These are phyloP conservation scores for Tinospora cordifolia DNA, from an alignment of 164 flowering plant genomes.

Conservation along the genomic window DNA sequence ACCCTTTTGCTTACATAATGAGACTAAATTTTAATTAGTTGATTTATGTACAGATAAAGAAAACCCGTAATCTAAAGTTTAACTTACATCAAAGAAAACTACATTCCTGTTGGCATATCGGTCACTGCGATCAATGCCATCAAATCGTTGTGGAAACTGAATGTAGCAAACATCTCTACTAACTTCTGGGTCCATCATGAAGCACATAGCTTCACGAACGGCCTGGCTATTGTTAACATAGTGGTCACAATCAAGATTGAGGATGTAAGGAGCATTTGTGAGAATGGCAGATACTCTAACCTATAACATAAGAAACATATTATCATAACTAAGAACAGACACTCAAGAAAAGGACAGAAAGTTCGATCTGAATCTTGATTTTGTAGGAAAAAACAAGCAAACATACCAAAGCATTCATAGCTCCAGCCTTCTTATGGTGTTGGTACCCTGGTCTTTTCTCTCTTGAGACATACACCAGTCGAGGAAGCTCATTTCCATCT, in stretches of 20 bases:
- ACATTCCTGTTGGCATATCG: conserved; percentile 87
- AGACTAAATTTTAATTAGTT: background rate
- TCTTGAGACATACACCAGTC: conserved; percentile 90
- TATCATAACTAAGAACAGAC: background rate
- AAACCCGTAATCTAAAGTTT: background rate
- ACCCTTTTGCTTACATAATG: background rate
- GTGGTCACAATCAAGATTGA: conserved; percentile 94
- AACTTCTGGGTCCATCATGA: conserved; percentile 86
- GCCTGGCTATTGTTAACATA: conserved; percentile 93
- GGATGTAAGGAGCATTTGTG: conserved; percentile 89
- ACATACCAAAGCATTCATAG: conserved; percentile 86
- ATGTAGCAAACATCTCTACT: conserved; percentile 73
- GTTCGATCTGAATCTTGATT: background rate
- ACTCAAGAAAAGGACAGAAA: background rate
- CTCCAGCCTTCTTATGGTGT: conserved; percentile 94
- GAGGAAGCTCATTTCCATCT: conserved; percentile 94
- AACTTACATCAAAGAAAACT: conserved; percentile 91
- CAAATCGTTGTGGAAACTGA: conserved; percentile 94
- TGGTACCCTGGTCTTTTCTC: conserved; percentile 94
- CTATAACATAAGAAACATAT: conserved; percentile 28
- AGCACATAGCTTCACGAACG: conserved; percentile 90
- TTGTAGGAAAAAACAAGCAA: background rate
- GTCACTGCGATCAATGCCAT: conserved; percentile 89
- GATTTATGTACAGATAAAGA: background rate
- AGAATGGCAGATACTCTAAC: conserved; percentile 92